A percentile compares a stretch with the other conserved stretches of the same genome.
These are phyloP conservation scores for Cryphonectria parasitica DNA, from an alignment of 2,329 filamentous ascomycete genomes.

Conservation along the genomic window DNA sequence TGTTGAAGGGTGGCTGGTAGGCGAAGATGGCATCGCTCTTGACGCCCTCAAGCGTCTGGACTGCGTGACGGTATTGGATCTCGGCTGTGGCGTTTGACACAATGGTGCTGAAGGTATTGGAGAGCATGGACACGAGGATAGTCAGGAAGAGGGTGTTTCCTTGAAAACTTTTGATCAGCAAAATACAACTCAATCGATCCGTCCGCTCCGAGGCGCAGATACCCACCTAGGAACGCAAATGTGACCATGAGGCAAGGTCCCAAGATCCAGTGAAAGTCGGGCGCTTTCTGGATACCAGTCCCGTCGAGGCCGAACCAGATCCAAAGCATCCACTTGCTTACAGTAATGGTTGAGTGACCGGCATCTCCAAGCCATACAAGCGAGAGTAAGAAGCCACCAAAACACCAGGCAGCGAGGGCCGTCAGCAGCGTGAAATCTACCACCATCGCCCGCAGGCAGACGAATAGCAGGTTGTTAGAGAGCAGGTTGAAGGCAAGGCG, in stretches of 20 bases:
- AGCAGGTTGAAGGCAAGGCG: conserved; percentile 81
- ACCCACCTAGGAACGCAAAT: conserved; percentile 72
- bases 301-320: conserved; percentile 90
- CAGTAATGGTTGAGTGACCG: conserved; percentile 65
- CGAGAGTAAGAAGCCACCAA: conserved; percentile 78
- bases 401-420: conserved; percentile 75
- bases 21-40: conserved; percentile 84
- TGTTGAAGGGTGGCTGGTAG: conserved; percentile 82
- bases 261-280: conserved; percentile 77
- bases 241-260: conserved; percentile 80
- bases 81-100: conserved; percentile 78
- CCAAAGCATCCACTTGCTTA: conserved; percentile 90
- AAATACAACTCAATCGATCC: not conserved
- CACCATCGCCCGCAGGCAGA: conserved; percentile 83
- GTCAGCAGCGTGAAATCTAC: conserved; percentile 81
- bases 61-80: conserved; percentile 79
- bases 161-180: not conserved
- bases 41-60: conserved; percentile 82
- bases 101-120: conserved; percentile 81
- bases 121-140: conserved; percentile 84
- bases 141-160: conserved; percentile 87
- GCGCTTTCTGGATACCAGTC: conserved; percentile 62
- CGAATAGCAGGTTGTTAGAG: conserved; percentile 82
- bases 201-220: not conserved
- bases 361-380: conserved; percentile 78